phyloP scores from a whole-genome alignment of 208 protist species.

The Balamuthia mandrillaris region DNA sequence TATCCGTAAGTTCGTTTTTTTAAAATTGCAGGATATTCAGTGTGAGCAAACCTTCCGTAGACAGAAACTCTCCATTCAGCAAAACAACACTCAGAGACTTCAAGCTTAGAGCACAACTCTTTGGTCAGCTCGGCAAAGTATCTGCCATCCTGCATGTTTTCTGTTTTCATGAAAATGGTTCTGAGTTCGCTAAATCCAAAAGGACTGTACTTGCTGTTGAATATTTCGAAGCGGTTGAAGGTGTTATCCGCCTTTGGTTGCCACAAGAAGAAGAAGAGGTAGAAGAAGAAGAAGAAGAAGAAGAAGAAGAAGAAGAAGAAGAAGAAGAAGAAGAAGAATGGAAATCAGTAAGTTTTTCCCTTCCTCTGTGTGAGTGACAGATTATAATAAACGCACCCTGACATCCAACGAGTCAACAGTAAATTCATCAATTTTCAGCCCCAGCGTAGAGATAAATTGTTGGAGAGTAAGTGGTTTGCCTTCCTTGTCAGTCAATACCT shows the following conservation, averaged over 20 bases:
- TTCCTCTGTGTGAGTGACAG: too few species aligned
- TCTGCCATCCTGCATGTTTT: constrained; percentile 94
- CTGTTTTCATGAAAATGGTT: constrained; percentile 96
- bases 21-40: background rate
- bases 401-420: constrained; percentile 90
- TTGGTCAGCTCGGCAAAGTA: constrained; percentile 95
- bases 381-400: background rate
- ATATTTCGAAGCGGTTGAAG: constrained; percentile 98
- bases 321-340: too few species aligned
- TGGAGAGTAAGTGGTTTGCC: constrained; percentile 68
- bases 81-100: constrained; percentile 91
- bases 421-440: constrained; percentile 76
- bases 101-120: constrained; percentile 91
- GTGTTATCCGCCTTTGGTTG: constrained; percentile 88
- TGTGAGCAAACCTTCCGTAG: constrained; percentile 66
- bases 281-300: too few species aligned
- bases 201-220: constrained; percentile 97
- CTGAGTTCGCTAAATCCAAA: constrained; percentile 72
- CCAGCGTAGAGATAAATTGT: constrained; percentile 63
- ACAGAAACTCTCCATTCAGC: constrained; percentile 79
- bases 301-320: too few species aligned
- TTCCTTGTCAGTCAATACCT: constrained; percentile 79
- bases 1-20: constrained; percentile 61
- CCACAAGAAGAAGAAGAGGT: too few species aligned
- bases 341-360: too few species aligned